Conservation (phyloP, 2,329 filamentous ascomycete genomes). For the Ophiocordyceps camponoti-rufipedis region DNA sequence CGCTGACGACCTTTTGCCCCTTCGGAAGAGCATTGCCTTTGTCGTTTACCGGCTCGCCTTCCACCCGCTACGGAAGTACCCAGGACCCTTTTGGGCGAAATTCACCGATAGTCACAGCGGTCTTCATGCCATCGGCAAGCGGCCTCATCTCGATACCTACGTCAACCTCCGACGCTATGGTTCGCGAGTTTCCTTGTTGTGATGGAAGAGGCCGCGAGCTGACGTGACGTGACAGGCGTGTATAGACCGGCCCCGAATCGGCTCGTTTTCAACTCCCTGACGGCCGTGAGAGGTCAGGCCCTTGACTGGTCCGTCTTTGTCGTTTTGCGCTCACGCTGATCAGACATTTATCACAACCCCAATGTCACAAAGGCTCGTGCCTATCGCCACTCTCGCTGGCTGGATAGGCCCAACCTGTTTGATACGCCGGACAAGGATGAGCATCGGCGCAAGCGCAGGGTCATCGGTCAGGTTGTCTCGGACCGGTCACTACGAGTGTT, state of each 20-base stretch:
- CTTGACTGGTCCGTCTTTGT: background rate
- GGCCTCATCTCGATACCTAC: background rate
- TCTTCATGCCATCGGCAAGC: background rate
- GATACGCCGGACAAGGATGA: background rate
- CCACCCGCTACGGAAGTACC: background rate
- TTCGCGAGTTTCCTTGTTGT: background rate
- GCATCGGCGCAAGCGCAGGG: background rate
- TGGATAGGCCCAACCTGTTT: background rate
- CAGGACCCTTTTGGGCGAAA: background rate
- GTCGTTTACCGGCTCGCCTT: background rate
- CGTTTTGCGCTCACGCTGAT: background rate
- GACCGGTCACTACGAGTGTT: background rate
- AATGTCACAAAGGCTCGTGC: background rate
- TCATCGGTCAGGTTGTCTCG: background rate
- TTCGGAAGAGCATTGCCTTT: background rate
- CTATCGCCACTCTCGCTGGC: slow-evolving; percentile 1
- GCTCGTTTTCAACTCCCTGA: background rate
- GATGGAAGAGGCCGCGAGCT: background rate
- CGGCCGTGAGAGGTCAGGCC: background rate
- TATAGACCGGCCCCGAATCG: background rate
- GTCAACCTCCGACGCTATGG: background rate
- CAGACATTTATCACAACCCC: background rate
- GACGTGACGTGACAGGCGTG: background rate
- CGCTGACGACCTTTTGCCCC: background rate
- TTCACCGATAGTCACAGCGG: background rate